A percentile compares a stretch with the other conserved stretches of the same genome.
phyloP scores from a whole-genome alignment of 2,329 filamentous ascomycete species.

The Penicillium crustosum region DNA sequence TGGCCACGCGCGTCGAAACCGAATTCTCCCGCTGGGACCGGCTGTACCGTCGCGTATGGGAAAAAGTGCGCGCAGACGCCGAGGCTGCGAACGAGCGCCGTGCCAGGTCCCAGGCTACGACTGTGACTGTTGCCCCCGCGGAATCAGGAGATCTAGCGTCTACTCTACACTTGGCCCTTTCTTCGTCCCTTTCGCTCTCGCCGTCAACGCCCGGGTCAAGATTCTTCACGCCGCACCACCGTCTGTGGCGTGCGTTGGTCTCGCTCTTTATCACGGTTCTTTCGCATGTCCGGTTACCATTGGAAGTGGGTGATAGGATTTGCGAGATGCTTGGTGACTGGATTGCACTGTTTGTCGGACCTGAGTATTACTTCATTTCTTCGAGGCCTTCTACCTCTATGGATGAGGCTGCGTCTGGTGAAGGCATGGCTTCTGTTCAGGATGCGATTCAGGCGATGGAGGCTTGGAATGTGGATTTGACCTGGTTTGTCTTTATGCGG shows the following conservation, averaged over 20 bases:
- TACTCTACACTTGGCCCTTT: constrained; percentile 1
- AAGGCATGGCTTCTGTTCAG: constrained; percentile 26
- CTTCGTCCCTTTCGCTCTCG: constrained; percentile 23
- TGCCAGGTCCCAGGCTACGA: constrained; percentile 13
- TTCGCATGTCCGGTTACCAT: constrained; percentile 39
- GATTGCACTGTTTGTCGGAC: constrained; percentile 37
- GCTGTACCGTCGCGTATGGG: constrained; percentile 43
- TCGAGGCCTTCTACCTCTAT: background rate
- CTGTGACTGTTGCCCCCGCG: constrained; percentile 7
- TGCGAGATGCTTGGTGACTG: constrained; percentile 40
- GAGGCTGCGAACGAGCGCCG: constrained; percentile 38
- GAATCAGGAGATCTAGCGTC: background rate
- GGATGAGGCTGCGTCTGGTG: background rate
- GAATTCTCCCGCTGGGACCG: constrained; percentile 56
- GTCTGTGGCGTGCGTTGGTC: constrained; percentile 40
- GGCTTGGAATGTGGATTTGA: constrained; percentile 43
- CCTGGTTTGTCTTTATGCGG: constrained; percentile 43
- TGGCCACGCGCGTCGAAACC: constrained; percentile 70
- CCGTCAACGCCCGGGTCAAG: constrained; percentile 23
- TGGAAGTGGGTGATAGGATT: constrained; percentile 43
- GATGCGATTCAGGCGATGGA: constrained; percentile 41
- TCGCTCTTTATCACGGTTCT: constrained; percentile 43
- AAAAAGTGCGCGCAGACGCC: constrained; percentile 39
- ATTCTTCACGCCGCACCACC: constrained; percentile 42
- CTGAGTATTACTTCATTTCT: constrained; percentile 34